Base-by-base conservation (phyloP, 148 eudicot genomes). In the Chenopodium album region DNA sequence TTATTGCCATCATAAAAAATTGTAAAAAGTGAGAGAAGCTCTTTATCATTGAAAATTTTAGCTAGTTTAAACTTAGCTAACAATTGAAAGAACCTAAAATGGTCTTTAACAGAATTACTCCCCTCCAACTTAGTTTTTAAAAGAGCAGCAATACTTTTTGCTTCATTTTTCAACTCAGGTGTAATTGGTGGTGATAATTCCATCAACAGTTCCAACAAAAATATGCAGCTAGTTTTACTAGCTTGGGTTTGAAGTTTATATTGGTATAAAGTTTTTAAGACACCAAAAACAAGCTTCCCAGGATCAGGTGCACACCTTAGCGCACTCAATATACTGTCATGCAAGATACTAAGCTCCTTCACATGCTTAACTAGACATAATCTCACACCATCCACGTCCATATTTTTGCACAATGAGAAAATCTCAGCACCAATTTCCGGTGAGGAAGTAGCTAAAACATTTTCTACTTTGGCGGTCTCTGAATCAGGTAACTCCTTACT, bases 241-340 rank as follows among this genome's bases (percentile, higher is more conserved):
- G 23, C 64, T 17, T 52, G 47, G 28, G 32, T 52, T 4, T 8
- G 62, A 26, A 17, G 4, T 63, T 77, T 26, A 11, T 50, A 76
- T 26, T 37, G 41, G 32, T 72, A 75, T 76, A 84, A 81, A 34
- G 68, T 76, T 64, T 32, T 71, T 71, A 85, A 76, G 10, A 85
- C 87, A 79, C 85, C 81, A 81, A 90, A 87, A 82, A 88, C 87
- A 85, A 90, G 86, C 68, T 81, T 80, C 12, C 87, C 89, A 23
- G 90, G 90, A 78, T 88, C 85, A 16, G 80, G 10, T 73, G 89
- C 86, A 74, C 78, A 63, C 74, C 32, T 82, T 68, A 87, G 81
- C 65, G 85, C 73, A 54, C 70, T 75, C 41, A 86, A 78, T 76
- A 81, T 77, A 78, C 77, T 77, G 54, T 76, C 79, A 64, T 23